Evolutionary conservation across 176 grass and related monocot species (phyloP).

Genomic region (Ampelocalamus luodianensis): DNA sequence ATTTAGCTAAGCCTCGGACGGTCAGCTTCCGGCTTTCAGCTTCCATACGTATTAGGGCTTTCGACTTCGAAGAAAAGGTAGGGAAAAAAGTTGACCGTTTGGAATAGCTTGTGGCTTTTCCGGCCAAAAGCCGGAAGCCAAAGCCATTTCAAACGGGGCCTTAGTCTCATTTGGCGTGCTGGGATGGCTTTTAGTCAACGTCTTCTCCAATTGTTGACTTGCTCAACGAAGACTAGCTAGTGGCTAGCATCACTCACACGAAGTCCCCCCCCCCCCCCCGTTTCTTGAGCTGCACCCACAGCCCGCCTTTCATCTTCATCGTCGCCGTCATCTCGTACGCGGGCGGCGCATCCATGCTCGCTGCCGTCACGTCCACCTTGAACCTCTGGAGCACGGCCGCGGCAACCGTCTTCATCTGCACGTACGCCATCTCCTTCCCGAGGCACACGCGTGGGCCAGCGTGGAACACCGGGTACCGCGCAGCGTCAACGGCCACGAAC

Average conservation of each 20-base stretch:
- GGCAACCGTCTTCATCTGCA: slow-evolving; percentile 80
- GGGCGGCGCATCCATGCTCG: slow-evolving; percentile 35
- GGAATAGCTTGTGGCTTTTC: too few species aligned
- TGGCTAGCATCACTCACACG: neutral
- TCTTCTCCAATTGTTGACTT: neutral
- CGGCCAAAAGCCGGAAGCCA: too few species aligned
- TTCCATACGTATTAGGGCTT: too few species aligned
- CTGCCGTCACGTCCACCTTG: slow-evolving; percentile 13
- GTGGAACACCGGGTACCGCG: slow-evolving; percentile 66
- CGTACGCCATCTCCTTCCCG: slow-evolving; percentile 84
- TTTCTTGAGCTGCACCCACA: slow-evolving; percentile 43
- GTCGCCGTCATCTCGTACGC: slow-evolving; percentile 58
- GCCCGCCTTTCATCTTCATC: slow-evolving; percentile 59
- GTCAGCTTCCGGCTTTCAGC: too few species aligned
- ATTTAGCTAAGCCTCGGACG: too few species aligned
- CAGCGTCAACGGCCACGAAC: slow-evolving; percentile 48
- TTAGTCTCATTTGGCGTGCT: neutral
- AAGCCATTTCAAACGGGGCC: too few species aligned
- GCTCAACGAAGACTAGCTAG: neutral
- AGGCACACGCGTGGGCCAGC: slow-evolving; percentile 63
- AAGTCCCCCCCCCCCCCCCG: slow-evolving; percentile 31
- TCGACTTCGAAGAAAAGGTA: too few species aligned
- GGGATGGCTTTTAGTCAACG: neutral
- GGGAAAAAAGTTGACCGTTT: too few species aligned
- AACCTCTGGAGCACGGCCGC: slow-evolving; percentile 55